Conservation (phyloP, 2,329 filamentous ascomycete species). For the Podosphaera aphanis region DNA sequence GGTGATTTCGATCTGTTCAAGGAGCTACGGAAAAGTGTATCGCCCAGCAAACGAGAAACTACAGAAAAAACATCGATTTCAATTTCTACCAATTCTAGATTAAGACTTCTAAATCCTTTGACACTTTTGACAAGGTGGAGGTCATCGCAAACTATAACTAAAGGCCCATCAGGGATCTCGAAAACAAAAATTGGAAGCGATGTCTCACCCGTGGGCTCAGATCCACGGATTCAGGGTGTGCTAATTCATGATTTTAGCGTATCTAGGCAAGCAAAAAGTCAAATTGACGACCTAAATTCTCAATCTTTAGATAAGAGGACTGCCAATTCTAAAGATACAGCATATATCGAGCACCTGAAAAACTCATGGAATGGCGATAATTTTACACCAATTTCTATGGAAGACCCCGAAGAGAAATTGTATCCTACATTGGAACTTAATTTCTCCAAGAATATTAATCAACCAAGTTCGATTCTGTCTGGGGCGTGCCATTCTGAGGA, state of each 20-base stretch:
- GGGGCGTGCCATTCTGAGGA: slow-evolving; percentile 13
- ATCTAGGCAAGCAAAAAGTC: slow-evolving; percentile 24
- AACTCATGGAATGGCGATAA: slow-evolving; percentile 16
- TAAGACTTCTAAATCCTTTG: slow-evolving; percentile 14
- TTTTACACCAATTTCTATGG: slow-evolving; percentile 30
- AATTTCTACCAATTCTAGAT: slow-evolving; percentile 10
- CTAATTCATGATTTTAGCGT: slow-evolving; percentile 43
- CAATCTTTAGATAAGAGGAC: slow-evolving; percentile 13
- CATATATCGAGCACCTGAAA: slow-evolving; percentile 8
- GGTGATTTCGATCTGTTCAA: neutral
- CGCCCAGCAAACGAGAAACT: neutral
- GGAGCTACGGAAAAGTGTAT: neutral
- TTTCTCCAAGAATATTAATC: slow-evolving; percentile 15
- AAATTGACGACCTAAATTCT: slow-evolving; percentile 8
- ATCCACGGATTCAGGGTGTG: slow-evolving; percentile 40
- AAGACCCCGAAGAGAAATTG: slow-evolving; percentile 26
- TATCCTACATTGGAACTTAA: slow-evolving; percentile 16
- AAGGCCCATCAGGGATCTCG: slow-evolving; percentile 11
- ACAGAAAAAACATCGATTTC: neutral
- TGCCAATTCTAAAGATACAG: slow-evolving; percentile 6
- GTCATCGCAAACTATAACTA: slow-evolving; percentile 14
- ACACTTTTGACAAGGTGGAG: slow-evolving; percentile 12
- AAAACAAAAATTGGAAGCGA: slow-evolving; percentile 6
- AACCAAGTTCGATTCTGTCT: slow-evolving; percentile 14
- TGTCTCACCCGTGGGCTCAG: slow-evolving; percentile 22